phyloP scores from a whole-genome alignment of 176 grass and related monocot genomes.

The Puccinellia tenuiflora region DNA sequence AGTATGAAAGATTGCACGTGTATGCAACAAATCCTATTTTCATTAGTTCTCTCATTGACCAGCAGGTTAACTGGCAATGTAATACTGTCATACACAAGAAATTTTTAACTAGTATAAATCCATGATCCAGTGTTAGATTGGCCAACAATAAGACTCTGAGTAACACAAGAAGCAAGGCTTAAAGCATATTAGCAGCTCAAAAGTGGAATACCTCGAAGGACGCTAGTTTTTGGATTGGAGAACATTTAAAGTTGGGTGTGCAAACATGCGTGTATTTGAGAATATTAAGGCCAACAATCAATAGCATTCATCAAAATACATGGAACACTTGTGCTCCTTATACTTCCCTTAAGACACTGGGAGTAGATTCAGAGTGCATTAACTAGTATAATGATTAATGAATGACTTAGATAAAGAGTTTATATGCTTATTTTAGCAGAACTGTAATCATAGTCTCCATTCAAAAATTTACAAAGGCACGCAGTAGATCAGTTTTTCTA shows the following conservation, averaged over 20 bases:
- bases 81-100: background rate
- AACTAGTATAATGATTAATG: background rate
- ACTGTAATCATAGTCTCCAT: background rate
- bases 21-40: background rate
- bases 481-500: background rate
- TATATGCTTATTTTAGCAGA: background rate
- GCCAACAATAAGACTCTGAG: background rate
- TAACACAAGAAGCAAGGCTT: background rate
- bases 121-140: background rate
- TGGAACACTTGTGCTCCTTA: background rate
- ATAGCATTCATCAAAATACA: background rate
- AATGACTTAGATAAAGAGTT: background rate
- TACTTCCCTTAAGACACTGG: background rate
- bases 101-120: background rate
- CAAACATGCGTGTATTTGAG: background rate
- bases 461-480: background rate
- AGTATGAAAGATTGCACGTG: background rate
- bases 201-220: background rate
- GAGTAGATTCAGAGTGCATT: background rate
- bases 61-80: background rate
- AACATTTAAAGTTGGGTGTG: background rate
- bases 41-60: background rate
- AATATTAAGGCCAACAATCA: slow-evolving; percentile 2
- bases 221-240: background rate
- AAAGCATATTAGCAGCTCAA: background rate